A percentile compares a stretch with the other conserved stretches of the same genome.
These are phyloP conservation scores for Polyporus tsugae DNA, from an alignment of 1,284 basidiomycete species.

Conservation along the genomic window DNA sequence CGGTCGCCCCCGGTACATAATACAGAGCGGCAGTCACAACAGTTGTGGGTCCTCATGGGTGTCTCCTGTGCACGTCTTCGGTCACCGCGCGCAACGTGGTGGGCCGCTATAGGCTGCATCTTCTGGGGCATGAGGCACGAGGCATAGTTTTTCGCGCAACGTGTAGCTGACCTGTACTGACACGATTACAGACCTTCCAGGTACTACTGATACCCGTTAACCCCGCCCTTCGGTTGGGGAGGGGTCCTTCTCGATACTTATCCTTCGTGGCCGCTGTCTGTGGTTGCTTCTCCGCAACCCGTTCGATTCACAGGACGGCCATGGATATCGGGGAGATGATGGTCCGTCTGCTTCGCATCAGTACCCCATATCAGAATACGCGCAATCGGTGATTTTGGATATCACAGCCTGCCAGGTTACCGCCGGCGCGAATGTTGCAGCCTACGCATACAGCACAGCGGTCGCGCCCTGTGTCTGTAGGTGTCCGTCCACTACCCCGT, in stretches of 20 bases:
- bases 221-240: neutral
- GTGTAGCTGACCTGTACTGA: neutral
- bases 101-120: neutral
- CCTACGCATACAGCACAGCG: too few species aligned
- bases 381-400: neutral
- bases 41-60: constrained; percentile 4
- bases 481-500: too few species aligned
- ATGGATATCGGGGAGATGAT: neutral
- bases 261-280: neutral
- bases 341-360: neutral
- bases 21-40: neutral
- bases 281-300: neutral
- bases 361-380: neutral
- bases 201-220: neutral
- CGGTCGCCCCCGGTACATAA: too few species aligned
- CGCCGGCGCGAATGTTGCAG: too few species aligned
- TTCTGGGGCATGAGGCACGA: neutral
- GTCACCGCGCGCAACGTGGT: neutral
- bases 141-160: neutral
- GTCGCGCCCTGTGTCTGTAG: too few species aligned
- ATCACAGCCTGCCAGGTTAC: neutral
- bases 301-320: neutral
- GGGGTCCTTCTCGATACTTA: too few species aligned
- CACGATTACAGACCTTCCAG: neutral
- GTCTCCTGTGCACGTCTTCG: neutral